Base-by-base conservation (phyloP, 331 rosid genomes). In the Arachis monticola region DNA sequence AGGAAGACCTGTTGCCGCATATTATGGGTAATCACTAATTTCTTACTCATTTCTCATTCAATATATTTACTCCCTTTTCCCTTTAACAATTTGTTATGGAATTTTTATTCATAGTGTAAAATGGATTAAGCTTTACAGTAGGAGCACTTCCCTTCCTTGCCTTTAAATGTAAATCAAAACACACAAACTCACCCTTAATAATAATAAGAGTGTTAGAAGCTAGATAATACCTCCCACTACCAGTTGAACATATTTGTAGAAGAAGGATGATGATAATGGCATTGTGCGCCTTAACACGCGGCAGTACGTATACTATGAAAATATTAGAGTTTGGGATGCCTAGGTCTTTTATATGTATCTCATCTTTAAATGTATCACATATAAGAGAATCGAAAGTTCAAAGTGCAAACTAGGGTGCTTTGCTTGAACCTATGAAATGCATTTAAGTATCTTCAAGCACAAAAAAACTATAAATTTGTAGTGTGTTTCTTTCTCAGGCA, bases 1-100 rank as follows among this genome's bases (percentile, higher is more conserved):
- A 85, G 96, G 97, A 77, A 90, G 87, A 74, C 97, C 97, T 27
- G 97, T 95, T 79, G 93, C 99, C 0, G 99, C 97, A 31, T 92
- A 64, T 65, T 95, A 95, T 78, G 99, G 99, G 99, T 95, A 88
- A 71, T 60, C 53, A 59, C 11, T 41, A 67, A 44, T 79, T 38
- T 59, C 48, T 12, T 12, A 0, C 6, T 55, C 44, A 10, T 60
- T 75, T 75, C 64, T 45, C 27, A 11, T 46, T 53, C 42, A 30
- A 35, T 56, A 67, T 62, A 35, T 45, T 53, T 31, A 47, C 42
- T 69, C 64, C 32, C 55, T 41, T 46, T 11, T 30, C 55, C 63
- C 46, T 59, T 35, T 35, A 35, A 35, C 40, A 35, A 4, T 35
- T 0, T 35, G 40, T 35, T 35, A 27, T 35, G 40, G 5, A 35